phyloP scores from a whole-genome alignment of 441 rosid genomes.

The Corymbia calophylla region DNA sequence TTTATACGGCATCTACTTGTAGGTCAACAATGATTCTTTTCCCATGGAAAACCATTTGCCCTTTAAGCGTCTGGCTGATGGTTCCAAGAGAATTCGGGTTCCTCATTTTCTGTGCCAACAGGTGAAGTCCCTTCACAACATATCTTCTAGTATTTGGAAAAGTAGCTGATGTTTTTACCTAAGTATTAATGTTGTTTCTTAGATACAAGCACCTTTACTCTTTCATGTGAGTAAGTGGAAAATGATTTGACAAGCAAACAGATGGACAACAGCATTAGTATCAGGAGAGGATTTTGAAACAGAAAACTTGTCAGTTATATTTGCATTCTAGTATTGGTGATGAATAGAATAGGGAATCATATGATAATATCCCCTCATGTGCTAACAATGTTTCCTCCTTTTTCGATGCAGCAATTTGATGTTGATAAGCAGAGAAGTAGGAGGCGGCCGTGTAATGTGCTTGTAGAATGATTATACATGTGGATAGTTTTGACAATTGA shows the following conservation, averaged over 20 bases:
- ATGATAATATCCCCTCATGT: background rate
- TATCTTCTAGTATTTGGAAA: background rate
- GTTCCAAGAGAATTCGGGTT: constrained; percentile 75
- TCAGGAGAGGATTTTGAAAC: background rate
- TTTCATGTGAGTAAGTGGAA: background rate
- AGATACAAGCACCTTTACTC: background rate
- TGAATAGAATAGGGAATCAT: background rate
- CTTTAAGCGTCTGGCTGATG: constrained; percentile 71
- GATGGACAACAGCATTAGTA: background rate
- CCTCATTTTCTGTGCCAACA: constrained; percentile 48
- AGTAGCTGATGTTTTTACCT: background rate
- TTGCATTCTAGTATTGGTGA: background rate
- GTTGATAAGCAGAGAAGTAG: constrained; percentile 29
- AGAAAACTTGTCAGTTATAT: background rate
- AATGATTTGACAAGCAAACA: background rate
- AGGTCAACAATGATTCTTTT: constrained; percentile 43
- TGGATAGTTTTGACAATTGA: background rate
- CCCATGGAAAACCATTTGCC: constrained; percentile 45
- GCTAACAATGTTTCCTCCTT: background rate
- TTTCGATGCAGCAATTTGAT: constrained; percentile 20
- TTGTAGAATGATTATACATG: constrained; percentile 20
- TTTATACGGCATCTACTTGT: background rate
- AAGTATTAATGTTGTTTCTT: background rate
- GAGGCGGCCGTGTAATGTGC: constrained; percentile 30
- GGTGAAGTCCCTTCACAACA: constrained; percentile 21